Evolutionary conservation across 2,329 filamentous ascomycete species (phyloP).

Genomic region (Sodiomyces alkalinus): DNA sequence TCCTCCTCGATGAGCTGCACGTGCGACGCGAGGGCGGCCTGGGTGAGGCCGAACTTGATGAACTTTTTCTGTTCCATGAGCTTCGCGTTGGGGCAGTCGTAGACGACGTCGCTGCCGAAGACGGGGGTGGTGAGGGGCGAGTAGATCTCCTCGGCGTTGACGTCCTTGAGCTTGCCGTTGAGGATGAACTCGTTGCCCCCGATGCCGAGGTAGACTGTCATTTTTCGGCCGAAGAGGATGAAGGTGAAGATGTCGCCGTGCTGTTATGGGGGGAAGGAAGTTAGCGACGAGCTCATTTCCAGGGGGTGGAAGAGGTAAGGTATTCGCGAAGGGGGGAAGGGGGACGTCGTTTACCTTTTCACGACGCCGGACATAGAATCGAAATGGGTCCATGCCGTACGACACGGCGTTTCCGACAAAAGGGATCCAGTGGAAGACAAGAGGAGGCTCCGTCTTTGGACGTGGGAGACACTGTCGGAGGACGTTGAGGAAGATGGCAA

Average conservation of each 20-base stretch:
- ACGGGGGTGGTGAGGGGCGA: slow-evolving; percentile 33
- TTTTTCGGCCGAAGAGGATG: slow-evolving; percentile 32
- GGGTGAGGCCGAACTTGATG: slow-evolving; percentile 56
- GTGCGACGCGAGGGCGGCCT: slow-evolving; percentile 47
- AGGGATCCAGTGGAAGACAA: slow-evolving; percentile 45
- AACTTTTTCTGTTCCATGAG: slow-evolving; percentile 86
- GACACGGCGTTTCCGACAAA: slow-evolving; percentile 55
- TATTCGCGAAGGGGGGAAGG: slow-evolving; percentile 4
- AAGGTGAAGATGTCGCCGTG: slow-evolving; percentile 40
- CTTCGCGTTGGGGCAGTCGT: slow-evolving; percentile 72
- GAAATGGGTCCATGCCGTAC: slow-evolving; percentile 57
- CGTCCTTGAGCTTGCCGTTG: slow-evolving; percentile 35
- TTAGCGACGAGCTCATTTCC: too few relatives aligned
- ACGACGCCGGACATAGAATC: slow-evolving; percentile 49
- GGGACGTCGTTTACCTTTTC: too few relatives aligned
- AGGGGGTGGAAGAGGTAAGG: neutral
- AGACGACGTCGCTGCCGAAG: slow-evolving; percentile 67
- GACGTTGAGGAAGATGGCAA: slow-evolving; percentile 1
- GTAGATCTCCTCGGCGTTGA: slow-evolving; percentile 41
- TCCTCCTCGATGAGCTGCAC: slow-evolving; percentile 59
- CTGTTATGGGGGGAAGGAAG: too few relatives aligned
- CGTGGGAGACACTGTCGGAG: slow-evolving; percentile 8
- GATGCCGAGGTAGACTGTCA: slow-evolving; percentile 32
- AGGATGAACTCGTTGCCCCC: slow-evolving; percentile 40
- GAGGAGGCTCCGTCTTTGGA: slow-evolving; percentile 36